Conservation (phyloP, 108 stramenopile genomes). For the Nitzschia inconspicua region DNA sequence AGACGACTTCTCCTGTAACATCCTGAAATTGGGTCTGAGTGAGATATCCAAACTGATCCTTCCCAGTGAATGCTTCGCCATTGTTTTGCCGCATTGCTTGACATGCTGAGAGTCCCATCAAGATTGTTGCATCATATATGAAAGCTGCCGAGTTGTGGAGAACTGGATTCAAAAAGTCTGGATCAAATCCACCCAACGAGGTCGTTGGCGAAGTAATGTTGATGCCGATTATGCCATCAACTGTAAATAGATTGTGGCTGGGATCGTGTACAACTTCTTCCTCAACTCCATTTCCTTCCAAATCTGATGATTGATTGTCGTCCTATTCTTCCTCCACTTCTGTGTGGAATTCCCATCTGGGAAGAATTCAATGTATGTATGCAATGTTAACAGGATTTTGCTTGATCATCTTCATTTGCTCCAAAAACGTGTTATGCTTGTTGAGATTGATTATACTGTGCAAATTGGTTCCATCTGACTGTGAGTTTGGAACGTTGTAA, state of each 20-base stretch:
- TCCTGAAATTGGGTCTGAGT: neutral
- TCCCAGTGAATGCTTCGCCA: neutral
- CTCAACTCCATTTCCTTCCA: too few species aligned
- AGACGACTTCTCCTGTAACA: neutral
- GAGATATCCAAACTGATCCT: neutral
- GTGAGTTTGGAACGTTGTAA: too few species aligned
- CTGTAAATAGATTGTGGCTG: neutral
- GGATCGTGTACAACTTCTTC: neutral
- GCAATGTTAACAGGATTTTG: neutral
- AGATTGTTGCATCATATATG: constrained; percentile 47
- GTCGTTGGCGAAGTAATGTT: neutral
- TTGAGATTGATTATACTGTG: neutral
- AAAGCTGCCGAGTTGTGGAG: constrained; percentile 13
- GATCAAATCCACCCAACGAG: neutral
- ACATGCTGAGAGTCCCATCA: constrained; percentile 47
- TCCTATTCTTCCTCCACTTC: too few species aligned
- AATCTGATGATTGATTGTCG: too few species aligned
- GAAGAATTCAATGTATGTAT: neutral
- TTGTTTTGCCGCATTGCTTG: neutral
- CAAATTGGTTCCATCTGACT: too few species aligned
- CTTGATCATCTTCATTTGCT: neutral
- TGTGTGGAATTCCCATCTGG: too few species aligned
- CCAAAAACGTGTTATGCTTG: neutral
- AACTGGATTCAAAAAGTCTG: neutral
- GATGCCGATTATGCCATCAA: neutral